Evolutionary conservation across 1,284 basidiomycete genomes (phyloP), one percentile per base, ranked within the genome.

Genomic region (Caloboletus inedulis): DNA sequence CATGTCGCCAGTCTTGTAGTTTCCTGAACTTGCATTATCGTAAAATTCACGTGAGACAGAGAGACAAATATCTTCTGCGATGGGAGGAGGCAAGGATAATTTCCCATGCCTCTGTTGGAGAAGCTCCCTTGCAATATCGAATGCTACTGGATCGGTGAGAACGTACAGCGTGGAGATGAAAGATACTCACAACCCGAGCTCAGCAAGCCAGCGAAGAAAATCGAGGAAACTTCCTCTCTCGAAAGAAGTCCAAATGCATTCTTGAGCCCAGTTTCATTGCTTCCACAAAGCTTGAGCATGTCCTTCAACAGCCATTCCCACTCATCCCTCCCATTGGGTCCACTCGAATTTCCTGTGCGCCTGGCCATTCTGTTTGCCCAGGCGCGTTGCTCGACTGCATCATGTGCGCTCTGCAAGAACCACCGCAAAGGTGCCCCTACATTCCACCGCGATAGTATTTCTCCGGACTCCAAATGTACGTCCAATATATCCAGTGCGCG

Each of bases 1-100:
- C 94, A 98, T 97, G 48, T 95, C 91, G 6, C 94, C 94, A 43
- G 83, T 81, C 60, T 93, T 89, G 64, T 93, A 88, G 64, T 97
- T 98, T 3, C 92, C 94, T 2, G 86, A 89, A 57, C 80, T 86
- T 4, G 95, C 89, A 60, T 96, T 96, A 66, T 97, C 92, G 69
- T 97, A 98, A 59, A 95, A 86, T 72, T 97, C 94, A 43, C 82
- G 79, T 7, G 91, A 94, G 41, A 84, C 85, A 5, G 82, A 69
- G 23, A 98, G 73, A 57, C 91, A 94, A 10, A 94, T 82, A 21
- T 85, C 80, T 69, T 96, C 93, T 14, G 91, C 73, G 1, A 72
- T 72, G 21, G 71, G 65, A 14, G 77, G 60, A 33, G 79, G 73
- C 16, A 94, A 71, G 0, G 74, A 73, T 3, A 84, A 65, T 42